Evolutionary conservation across 2,329 filamentous ascomycete genomes (phyloP), one percentile per base, ranked within the genome.

Genomic region (Fusarium irregulare): DNA sequence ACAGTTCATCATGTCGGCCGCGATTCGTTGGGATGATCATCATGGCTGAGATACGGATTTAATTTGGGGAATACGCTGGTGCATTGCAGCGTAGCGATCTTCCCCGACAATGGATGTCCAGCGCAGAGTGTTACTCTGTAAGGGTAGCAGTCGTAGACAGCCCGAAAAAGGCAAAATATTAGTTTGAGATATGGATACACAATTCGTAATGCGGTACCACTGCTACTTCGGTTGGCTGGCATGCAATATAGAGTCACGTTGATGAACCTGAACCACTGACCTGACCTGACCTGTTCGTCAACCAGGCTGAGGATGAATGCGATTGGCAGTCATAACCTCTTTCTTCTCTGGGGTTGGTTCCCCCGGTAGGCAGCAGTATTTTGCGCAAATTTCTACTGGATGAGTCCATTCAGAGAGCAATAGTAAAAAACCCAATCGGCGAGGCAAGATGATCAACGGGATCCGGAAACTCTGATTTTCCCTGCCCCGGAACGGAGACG

Each of bases 321-420:
- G 50, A 60, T 70, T 64, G 54, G 54, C 61, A 37, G 67, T 51
- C 56, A 44, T 25, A 66, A 61, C 46, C 34, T 51, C 56, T 48
- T 70, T 67, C 66, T 70, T 40, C 25, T 70, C 66, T 70, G 56
- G 61, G 66, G 66, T 63, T 63, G 56, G 49, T 28, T 32, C 61
- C 56, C 56, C 57, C 64, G 64, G 37, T 51, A 70, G 66, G 66
- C 66, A 70, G 66, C 66, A 61, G 56, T 54, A 63, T 68, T 68
- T 12, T 48, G 40, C 32, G 47, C 37, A 32, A 42, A 37, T 64
- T 37, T 56, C 30, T 47, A 63, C 47, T 37, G 47, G 28, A 45
- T 45, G 46, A 64, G 32, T 46, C 51, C 20, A 64, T 59, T 64
- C 47, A n/a, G 28, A 60, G 34, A n/a, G 34, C 18, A 37, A 7